A percentile compares a stretch with the other conserved stretches of the same genome.
These are phyloP conservation scores for Pleurotus salmoneostramineus DNA, from an alignment of 768 basidiomycete species.

Conservation along the genomic window DNA sequence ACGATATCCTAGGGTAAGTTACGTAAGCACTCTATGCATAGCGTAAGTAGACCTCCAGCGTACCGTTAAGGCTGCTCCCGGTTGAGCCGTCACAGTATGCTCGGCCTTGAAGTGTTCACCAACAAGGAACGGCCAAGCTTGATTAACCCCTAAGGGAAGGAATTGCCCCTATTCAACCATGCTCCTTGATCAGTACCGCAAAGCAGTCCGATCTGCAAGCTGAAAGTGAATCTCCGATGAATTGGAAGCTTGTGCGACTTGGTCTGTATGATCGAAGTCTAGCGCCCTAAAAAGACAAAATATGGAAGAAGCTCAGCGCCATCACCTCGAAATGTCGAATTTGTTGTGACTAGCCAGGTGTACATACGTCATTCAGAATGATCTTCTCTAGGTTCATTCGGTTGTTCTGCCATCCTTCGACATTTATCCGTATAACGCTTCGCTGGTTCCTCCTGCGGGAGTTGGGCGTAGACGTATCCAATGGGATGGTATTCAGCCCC, in stretches of 20 bases:
- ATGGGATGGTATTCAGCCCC: conserved; percentile 40
- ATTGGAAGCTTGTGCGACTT: conserved; percentile 43
- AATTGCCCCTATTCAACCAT: no score
- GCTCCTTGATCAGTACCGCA: no score
- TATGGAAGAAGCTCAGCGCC: not conserved
- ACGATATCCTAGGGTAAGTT: conserved; percentile 37
- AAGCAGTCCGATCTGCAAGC: no score
- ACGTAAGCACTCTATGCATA: no score
- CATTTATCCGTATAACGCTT: conserved; percentile 41
- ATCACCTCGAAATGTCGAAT: no score
- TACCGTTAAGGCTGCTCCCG: conserved; percentile 47
- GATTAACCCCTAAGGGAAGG: conserved; percentile 47
- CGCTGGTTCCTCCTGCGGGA: not conserved
- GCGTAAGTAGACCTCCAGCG: no score
- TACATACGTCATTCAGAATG: conserved; percentile 35
- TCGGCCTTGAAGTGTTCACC: conserved; percentile 51
- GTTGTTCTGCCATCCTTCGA: conserved; percentile 59
- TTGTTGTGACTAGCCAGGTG: no score
- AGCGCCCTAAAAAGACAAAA: conserved; percentile 34
- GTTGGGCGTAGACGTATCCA: conserved; percentile 14
- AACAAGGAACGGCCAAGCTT: conserved; percentile 53
- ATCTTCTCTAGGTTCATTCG: conserved; percentile 49
- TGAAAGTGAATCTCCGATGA: conserved; percentile 57
- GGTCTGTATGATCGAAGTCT: conserved; percentile 39
- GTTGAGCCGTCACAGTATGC: conserved; percentile 47